Evolutionary conservation across 2,329 filamentous ascomycete genomes (phyloP).

Genomic region (Pyrenophora graminea): DNA sequence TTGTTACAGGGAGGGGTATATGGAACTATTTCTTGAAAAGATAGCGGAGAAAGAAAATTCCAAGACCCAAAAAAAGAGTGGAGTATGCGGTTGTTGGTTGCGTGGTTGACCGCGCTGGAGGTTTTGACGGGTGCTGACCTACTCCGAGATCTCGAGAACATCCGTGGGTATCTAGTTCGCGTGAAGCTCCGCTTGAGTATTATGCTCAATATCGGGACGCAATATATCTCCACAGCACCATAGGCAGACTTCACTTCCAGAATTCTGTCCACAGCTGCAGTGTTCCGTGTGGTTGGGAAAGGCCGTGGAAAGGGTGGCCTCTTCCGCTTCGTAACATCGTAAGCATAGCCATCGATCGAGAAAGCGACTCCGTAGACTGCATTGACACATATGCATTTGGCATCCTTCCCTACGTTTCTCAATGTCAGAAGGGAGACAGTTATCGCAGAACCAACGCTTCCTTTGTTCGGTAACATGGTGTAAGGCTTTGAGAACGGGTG

Average conservation of each 20-base stretch:
- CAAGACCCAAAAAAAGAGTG: too few species aligned
- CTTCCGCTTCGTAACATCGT: slow-evolving; percentile 24
- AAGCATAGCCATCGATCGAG: slow-evolving; percentile 31
- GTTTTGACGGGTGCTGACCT: too few species aligned
- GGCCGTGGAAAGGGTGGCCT: slow-evolving; percentile 2
- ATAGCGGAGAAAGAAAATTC: too few species aligned
- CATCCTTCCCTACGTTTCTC: neutral
- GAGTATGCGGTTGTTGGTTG: too few species aligned
- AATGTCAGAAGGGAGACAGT: slow-evolving; percentile 2
- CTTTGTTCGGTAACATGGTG: slow-evolving; percentile 29
- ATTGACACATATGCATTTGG: slow-evolving; percentile 14
- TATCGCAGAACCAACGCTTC: slow-evolving; percentile 17
- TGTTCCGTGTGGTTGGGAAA: slow-evolving; percentile 2
- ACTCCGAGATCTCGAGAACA: too few species aligned
- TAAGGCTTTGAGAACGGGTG: slow-evolving; percentile 33
- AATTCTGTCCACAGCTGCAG: slow-evolving; percentile 15
- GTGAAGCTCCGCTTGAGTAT: too few species aligned
- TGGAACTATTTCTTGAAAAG: too few species aligned
- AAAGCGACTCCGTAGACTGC: slow-evolving; percentile 23
- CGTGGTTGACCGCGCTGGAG: too few species aligned
- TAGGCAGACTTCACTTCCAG: slow-evolving; percentile 14
- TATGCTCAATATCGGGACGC: neutral
- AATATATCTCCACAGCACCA: slow-evolving; percentile 23
- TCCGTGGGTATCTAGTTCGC: too few species aligned
- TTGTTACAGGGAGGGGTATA: too few species aligned